Percentiles rank a stretch among this genome's conserved stretches.
These are phyloP conservation scores for Sinapis alba DNA, from an alignment of 441 rosid species.

Conservation along the genomic window DNA sequence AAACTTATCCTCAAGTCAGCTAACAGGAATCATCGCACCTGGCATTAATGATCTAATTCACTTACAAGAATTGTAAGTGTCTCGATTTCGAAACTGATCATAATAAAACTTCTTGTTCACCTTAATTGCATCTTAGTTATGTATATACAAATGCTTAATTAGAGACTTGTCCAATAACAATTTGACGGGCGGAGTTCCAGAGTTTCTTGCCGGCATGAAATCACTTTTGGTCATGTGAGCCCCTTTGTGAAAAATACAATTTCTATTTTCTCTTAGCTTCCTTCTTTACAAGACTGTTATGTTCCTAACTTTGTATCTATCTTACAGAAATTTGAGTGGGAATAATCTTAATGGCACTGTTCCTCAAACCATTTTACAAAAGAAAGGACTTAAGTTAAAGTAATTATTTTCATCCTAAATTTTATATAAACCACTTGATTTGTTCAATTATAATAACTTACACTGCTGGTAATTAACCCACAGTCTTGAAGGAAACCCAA, in stretches of 20 bases:
- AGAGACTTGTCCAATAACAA: neutral
- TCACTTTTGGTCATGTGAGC: neutral
- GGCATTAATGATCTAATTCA: neutral
- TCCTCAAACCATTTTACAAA: constrained; percentile 44
- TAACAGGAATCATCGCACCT: neutral
- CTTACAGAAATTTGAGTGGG: constrained; percentile 50
- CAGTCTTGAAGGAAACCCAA: neutral
- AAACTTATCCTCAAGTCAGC: neutral
- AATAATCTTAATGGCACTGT: constrained; percentile 54
- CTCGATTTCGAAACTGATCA: neutral
- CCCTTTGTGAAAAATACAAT: neutral
- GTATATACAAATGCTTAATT: neutral
- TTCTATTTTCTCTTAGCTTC: neutral
- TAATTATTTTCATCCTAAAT: neutral
- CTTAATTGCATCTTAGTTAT: neutral
- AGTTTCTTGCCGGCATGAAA: neutral
- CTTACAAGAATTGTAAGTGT: neutral
- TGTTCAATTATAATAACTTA: neutral
- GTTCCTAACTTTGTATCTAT: neutral
- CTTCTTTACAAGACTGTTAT: neutral
- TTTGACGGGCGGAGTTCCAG: neutral
- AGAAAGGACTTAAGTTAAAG: constrained; percentile 33
- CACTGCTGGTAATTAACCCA: neutral
- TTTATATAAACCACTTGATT: neutral
- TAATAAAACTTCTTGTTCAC: neutral